Conservation (phyloP, 805 yeast genomes). For the Zygoascus tannicola region DNA sequence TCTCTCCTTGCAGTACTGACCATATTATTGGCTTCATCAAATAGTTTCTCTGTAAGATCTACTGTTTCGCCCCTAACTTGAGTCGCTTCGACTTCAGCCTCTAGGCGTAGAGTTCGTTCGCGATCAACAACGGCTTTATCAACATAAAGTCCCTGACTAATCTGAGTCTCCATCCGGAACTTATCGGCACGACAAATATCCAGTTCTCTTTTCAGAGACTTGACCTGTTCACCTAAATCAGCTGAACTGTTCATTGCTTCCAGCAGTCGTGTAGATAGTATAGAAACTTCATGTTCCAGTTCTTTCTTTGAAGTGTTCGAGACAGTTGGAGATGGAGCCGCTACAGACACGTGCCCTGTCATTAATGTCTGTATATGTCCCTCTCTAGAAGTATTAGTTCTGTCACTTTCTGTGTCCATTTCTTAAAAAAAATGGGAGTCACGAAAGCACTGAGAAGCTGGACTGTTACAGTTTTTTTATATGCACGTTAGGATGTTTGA, state of each 20-base stretch:
- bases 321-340: too few relatives aligned
- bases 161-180: background rate
- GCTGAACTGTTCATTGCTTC: conserved; percentile 25
- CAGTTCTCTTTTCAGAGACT: conserved; percentile 16
- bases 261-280: conserved; percentile 23
- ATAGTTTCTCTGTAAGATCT: conserved; percentile 66
- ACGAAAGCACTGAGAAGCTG: too few relatives aligned
- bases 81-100: conserved; percentile 49
- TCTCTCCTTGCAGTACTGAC: conserved; percentile 71
- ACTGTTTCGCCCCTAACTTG: conserved; percentile 64
- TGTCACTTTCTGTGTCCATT: too few relatives aligned
- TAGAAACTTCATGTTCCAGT: conserved; percentile 4
- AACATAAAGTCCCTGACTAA: conserved; percentile 8
- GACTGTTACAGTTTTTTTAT: too few relatives aligned
- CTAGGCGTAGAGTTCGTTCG: conserved; percentile 25
- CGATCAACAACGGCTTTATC: conserved; percentile 21
- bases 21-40: conserved; percentile 78
- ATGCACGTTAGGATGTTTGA: too few relatives aligned
- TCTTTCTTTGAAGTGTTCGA: too few relatives aligned
- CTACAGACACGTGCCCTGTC: too few relatives aligned
- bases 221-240: conserved; percentile 23
- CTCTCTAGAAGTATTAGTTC: too few relatives aligned
- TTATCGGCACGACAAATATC: conserved; percentile 18
- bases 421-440: too few relatives aligned
- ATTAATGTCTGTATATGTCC: too few relatives aligned